A percentile compares a stretch with the other conserved stretches of the same genome.
Conservation (phyloP, 1,284 basidiomycete species). For the Stereum hirsutum region DNA sequence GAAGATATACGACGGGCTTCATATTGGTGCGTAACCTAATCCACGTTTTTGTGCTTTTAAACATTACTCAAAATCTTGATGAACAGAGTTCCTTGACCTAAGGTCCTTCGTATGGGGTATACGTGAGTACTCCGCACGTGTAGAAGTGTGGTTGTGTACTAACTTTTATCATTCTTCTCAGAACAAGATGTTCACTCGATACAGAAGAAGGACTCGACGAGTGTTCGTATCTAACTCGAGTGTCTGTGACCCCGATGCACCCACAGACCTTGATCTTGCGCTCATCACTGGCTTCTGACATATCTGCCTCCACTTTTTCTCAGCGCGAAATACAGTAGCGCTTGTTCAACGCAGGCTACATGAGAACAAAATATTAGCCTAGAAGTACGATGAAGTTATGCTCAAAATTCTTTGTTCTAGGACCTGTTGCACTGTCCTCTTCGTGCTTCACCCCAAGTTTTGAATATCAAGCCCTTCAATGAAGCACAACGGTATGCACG, state of each 20-base stretch:
- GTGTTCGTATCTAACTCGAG: constrained; percentile 39
- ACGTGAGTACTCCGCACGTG: constrained; percentile 41
- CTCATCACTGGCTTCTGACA: neutral
- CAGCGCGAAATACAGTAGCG: too few relatives aligned
- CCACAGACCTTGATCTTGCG: neutral
- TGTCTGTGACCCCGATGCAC: neutral
- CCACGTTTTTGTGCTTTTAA: neutral
- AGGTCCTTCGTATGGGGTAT: constrained; percentile 77
- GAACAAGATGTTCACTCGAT: constrained; percentile 76
- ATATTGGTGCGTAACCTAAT: constrained; percentile 46
- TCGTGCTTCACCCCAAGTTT: too few relatives aligned
- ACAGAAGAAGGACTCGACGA: constrained; percentile 57
- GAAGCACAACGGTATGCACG: too few relatives aligned
- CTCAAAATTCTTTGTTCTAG: too few relatives aligned
- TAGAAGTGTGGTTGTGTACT: neutral
- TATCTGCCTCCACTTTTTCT: too few relatives aligned
- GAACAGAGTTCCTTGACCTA: constrained; percentile 65
- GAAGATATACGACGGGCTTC: constrained; percentile 76
- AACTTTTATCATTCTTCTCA: constrained; percentile 19
- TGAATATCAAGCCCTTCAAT: too few relatives aligned
- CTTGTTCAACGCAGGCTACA: too few relatives aligned
- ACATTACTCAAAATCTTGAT: constrained; percentile 1
- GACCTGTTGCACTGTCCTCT: too few relatives aligned
- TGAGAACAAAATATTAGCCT: too few relatives aligned
- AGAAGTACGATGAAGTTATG: too few relatives aligned